A percentile compares a stretch with the other conserved stretches of the same genome.
Conservation (phyloP, 768 basidiomycete genomes). For the Collybia sp. region DNA sequence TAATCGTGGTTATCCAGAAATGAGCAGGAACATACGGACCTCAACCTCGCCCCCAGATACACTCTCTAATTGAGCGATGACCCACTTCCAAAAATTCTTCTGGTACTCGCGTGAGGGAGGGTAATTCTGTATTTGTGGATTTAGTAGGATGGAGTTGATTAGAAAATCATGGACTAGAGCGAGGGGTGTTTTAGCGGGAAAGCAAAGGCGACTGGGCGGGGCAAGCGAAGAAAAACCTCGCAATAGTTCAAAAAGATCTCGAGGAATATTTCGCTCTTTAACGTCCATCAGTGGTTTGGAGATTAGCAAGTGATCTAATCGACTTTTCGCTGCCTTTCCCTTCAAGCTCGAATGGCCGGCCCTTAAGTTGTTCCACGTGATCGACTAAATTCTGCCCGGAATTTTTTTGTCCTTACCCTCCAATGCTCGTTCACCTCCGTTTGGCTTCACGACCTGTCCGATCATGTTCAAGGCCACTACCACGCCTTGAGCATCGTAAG, state of each 20-base stretch:
- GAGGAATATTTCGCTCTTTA: slow-evolving; percentile 9
- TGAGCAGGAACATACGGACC: slow-evolving; percentile 28
- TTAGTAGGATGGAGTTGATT: slow-evolving; percentile 44
- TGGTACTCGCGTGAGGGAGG: slow-evolving; percentile 65
- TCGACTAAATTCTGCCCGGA: slow-evolving; percentile 20
- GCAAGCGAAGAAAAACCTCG: slow-evolving; percentile 49
- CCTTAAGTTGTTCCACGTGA: slow-evolving; percentile 25
- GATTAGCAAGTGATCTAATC: not conserved
- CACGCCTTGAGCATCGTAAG: slow-evolving; percentile 17
- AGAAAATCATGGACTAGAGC: slow-evolving; percentile 49
- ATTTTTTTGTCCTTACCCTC: slow-evolving; percentile 17
- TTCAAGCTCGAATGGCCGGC: slow-evolving; percentile 8
- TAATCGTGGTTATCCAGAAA: slow-evolving; percentile 1
- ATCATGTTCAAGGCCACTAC: slow-evolving; percentile 20
- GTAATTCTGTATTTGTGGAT: slow-evolving; percentile 48
- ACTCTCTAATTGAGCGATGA: slow-evolving; percentile 48
- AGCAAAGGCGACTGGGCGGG: slow-evolving; percentile 33
- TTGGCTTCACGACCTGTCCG: slow-evolving; percentile 22
- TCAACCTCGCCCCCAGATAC: too few relatives aligned
- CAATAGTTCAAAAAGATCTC: slow-evolving; percentile 39
- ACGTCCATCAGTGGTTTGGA: not conserved
- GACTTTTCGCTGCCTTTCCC: too few relatives aligned
- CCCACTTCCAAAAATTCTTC: slow-evolving; percentile 71
- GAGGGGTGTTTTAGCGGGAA: slow-evolving; percentile 35
- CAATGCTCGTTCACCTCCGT: slow-evolving; percentile 30